Conservation (phyloP, 1,284 basidiomycete species). For the Farysia itapuensis region DNA sequence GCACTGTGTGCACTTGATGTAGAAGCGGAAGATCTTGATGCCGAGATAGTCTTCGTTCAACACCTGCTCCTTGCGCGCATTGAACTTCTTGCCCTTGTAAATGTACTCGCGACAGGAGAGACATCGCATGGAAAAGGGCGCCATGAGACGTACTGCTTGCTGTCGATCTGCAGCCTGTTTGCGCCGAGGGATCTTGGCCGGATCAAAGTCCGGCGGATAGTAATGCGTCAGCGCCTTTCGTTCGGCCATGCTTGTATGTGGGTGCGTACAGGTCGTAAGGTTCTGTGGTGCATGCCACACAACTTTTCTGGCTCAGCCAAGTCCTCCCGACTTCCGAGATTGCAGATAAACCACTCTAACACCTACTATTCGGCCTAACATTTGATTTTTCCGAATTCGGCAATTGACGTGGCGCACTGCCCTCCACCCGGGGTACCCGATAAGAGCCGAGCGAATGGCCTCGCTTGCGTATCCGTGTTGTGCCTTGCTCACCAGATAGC, state of each 20-base stretch:
- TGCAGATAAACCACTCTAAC: no score
- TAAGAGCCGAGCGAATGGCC: no score
- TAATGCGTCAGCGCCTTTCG: conserved; percentile 61
- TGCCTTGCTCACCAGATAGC: no score
- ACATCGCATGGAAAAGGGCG: conserved; percentile 90
- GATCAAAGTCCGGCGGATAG: conserved; percentile 84
- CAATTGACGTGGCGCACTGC: no score
- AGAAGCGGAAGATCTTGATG: conserved; percentile 77
- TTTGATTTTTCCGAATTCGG: no score
- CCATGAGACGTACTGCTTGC: conserved; percentile 97
- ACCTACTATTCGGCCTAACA: no score
- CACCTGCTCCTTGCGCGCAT: conserved; percentile 96
- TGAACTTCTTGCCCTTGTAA: conserved; percentile 95
- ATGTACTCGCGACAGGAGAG: conserved; percentile 93
- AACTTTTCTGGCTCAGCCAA: no score
- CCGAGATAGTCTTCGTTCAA: conserved; percentile 96
- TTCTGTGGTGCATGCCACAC: no score
- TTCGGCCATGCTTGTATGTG: conserved; percentile 58
- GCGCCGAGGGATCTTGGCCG: conserved; percentile 87
- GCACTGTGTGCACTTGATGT: conserved; percentile 58
- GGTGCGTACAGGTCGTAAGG: background rate
- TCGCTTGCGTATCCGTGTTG: no score
- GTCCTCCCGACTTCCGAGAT: no score
- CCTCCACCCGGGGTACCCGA: no score
- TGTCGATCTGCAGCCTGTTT: conserved; percentile 87